Evolutionary conservation across 768 basidiomycete species (phyloP).

Genomic region (Amanita pallidorosea): DNA sequence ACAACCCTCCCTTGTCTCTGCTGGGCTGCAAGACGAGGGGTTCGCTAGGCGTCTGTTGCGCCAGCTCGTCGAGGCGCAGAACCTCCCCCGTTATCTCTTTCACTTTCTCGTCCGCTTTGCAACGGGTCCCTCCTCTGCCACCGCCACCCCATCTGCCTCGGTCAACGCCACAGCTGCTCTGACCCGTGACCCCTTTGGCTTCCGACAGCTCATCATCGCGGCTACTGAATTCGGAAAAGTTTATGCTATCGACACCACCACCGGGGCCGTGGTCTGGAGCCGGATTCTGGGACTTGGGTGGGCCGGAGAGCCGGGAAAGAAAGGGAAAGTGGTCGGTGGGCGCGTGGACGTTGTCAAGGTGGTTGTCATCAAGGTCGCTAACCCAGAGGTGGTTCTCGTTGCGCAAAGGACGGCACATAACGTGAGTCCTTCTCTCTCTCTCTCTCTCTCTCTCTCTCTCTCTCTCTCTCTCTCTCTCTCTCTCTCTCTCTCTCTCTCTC

Average conservation of each 20-base stretch:
- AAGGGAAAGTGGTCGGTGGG: conserved; percentile 30
- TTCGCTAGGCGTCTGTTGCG: conserved; percentile 40
- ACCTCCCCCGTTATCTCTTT: conserved; percentile 58
- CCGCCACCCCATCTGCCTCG: conserved; percentile 19
- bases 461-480: background rate
- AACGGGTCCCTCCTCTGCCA: conserved; percentile 52
- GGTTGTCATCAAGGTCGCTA: conserved; percentile 31
- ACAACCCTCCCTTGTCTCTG: conserved; percentile 19
- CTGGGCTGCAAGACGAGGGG: conserved; percentile 34
- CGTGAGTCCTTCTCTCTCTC: conserved; percentile 25
- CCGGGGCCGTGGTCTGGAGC: conserved; percentile 73
- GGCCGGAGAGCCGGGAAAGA: conserved; percentile 22
- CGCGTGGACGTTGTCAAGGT: conserved; percentile 48
- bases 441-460: background rate
- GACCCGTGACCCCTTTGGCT: conserved; percentile 74
- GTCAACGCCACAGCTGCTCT: conserved; percentile 17
- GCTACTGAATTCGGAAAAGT: conserved; percentile 67
- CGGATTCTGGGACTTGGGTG: conserved; percentile 66
- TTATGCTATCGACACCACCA: conserved; percentile 74
- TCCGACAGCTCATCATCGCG: conserved; percentile 71
- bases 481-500: background rate
- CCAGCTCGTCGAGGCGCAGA: conserved; percentile 55
- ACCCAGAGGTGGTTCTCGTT: conserved; percentile 48
- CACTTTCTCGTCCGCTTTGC: conserved; percentile 64
- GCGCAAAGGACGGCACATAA: conserved; percentile 53